phyloP scores from a whole-genome alignment of 2,329 filamentous ascomycete genomes.

The Pseudonectria buxi region DNA sequence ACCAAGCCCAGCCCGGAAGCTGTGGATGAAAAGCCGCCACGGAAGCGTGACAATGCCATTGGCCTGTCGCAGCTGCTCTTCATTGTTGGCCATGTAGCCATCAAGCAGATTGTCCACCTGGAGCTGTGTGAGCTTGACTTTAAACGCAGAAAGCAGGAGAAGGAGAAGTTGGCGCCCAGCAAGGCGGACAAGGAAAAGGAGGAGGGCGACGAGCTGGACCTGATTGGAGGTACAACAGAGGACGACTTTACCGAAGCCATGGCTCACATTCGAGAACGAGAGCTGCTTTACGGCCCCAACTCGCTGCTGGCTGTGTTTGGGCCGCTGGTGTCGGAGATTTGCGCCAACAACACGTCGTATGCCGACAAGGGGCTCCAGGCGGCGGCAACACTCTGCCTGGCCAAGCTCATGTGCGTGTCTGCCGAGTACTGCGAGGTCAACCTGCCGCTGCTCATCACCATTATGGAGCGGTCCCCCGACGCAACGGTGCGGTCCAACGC shows the following conservation, averaged over 20 bases:
- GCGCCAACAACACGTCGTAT: slow-evolving; percentile 89
- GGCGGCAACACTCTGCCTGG: slow-evolving; percentile 86
- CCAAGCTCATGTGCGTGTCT: slow-evolving; percentile 98
- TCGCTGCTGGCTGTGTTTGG: slow-evolving; percentile 88
- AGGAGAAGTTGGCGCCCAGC: slow-evolving; percentile 57
- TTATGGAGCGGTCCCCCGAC: slow-evolving; percentile 89
- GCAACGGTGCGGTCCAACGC: slow-evolving; percentile 92
- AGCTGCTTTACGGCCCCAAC: slow-evolving; percentile 73
- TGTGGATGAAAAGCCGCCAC: slow-evolving; percentile 34
- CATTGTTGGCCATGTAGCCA: slow-evolving; percentile 90
- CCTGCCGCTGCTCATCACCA: slow-evolving; percentile 88
- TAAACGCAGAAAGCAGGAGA: slow-evolving; percentile 88
- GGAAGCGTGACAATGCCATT: slow-evolving; percentile 60
- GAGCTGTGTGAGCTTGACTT: slow-evolving; percentile 98
- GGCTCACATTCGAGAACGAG: slow-evolving; percentile 74
- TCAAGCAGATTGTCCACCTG: slow-evolving; percentile 97
- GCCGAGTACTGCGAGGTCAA: slow-evolving; percentile 94
- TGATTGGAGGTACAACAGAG: slow-evolving; percentile 93
- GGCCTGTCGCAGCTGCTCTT: slow-evolving; percentile 87
- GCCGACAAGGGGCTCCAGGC: slow-evolving; percentile 85
- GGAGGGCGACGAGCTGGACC: slow-evolving; percentile 83
- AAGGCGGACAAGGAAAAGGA: slow-evolving; percentile 48
- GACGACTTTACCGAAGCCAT: slow-evolving; percentile 88
- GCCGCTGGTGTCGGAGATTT: slow-evolving; percentile 86
- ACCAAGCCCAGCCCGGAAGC: slow-evolving; percentile 27